These are phyloP conservation scores for Typha latifolia DNA, from an alignment of 176 grass and related monocot species.

Conservation along the genomic window DNA sequence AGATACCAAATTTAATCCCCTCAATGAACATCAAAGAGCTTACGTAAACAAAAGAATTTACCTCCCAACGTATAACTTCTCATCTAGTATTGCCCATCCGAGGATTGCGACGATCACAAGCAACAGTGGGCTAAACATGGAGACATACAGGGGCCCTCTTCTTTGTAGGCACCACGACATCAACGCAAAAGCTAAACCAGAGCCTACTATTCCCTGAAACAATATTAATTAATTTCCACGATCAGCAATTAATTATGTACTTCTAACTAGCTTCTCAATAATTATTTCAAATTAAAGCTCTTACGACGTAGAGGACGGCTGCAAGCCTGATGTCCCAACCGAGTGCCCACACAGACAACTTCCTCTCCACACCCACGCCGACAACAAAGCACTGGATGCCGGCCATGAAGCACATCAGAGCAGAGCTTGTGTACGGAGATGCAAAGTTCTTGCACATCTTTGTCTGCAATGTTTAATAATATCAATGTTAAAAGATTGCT, in stretches of 20 bases:
- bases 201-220: slow-evolving; percentile 49
- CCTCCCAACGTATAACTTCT: slow-evolving; percentile 72
- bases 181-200: slow-evolving; percentile 48
- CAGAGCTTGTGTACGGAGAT: slow-evolving; percentile 73
- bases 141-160: slow-evolving; percentile 71
- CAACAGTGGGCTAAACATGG: slow-evolving; percentile 93
- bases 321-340: slow-evolving; percentile 70
- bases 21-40: background rate
- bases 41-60: slow-evolving; percentile 12
- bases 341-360: slow-evolving; percentile 47
- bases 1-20: background rate
- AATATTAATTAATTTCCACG: background rate
- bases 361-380: slow-evolving; percentile 37
- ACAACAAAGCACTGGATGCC: slow-evolving; percentile 48
- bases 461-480: slow-evolving; percentile 22
- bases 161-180: slow-evolving; percentile 87
- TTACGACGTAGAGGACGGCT: slow-evolving; percentile 63
- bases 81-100: slow-evolving; percentile 67
- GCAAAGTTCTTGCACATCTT: slow-evolving; percentile 67
- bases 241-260: too few relatives aligned
- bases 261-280: too few relatives aligned
- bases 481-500: background rate
- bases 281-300: background rate
- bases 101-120: slow-evolving; percentile 71
- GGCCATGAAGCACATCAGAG: slow-evolving; percentile 71